phyloP scores from a whole-genome alignment of 2,329 filamentous ascomycete species.

The Colletotrichum nymphaeae region DNA sequence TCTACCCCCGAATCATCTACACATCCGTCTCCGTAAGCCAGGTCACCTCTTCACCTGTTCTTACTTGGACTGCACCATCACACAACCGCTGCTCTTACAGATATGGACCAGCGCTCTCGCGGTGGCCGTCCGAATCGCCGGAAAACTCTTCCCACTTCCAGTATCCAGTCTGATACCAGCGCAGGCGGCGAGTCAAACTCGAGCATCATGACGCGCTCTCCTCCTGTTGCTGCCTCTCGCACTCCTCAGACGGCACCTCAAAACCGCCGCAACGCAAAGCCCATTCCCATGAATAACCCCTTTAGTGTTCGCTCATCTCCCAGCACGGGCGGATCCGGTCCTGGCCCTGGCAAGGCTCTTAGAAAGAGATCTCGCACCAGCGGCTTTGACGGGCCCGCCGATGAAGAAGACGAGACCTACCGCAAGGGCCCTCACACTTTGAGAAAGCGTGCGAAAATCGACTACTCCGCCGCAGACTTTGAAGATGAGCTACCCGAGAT shows the following conservation, averaged over 20 bases:
- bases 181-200: slow-evolving; percentile 21
- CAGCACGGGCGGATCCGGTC: slow-evolving; percentile 2
- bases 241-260: slow-evolving; percentile 36
- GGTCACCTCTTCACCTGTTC: neutral
- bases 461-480: slow-evolving; percentile 67
- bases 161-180: slow-evolving; percentile 32
- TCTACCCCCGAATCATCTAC: neutral
- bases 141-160: slow-evolving; percentile 28
- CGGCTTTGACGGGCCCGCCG: slow-evolving; percentile 36
- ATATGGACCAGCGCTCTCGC: slow-evolving; percentile 30
- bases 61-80: neutral
- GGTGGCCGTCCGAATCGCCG: slow-evolving; percentile 26
- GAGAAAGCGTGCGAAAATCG: slow-evolving; percentile 65
- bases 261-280: slow-evolving; percentile 29
- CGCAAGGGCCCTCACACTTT: slow-evolving; percentile 70
- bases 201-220: slow-evolving; percentile 33
- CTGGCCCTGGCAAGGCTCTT: slow-evolving; percentile 23
- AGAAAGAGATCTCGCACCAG: slow-evolving; percentile 33
- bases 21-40: slow-evolving; percentile 4
- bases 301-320: slow-evolving; percentile 27
- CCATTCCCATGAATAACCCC: slow-evolving; percentile 22
- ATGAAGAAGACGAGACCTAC: slow-evolving; percentile 61
- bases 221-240: slow-evolving; percentile 21
- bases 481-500: slow-evolving; percentile 55
- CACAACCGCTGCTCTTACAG: neutral